Evolutionary conservation across 352 stramenopile genomes (phyloP).

Genomic region (Pythium brachiatum): DNA sequence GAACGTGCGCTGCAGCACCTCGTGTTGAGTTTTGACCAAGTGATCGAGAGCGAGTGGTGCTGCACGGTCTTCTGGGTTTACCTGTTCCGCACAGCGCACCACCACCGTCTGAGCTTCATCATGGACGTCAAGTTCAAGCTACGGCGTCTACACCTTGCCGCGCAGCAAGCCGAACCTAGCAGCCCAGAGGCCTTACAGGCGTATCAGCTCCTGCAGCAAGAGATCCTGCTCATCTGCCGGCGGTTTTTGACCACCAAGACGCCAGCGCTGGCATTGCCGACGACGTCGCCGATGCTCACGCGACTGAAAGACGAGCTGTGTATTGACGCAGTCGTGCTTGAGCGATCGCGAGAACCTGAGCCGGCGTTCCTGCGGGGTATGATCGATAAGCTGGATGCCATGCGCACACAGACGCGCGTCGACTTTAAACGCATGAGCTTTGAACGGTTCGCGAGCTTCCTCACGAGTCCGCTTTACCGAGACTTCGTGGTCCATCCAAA

Average conservation of each 20-base stretch:
- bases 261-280: constrained; percentile 23
- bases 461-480: constrained; percentile 40
- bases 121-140: constrained; percentile 55
- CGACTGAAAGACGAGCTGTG: constrained; percentile 33
- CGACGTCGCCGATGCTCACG: constrained; percentile 17
- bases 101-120: constrained; percentile 58
- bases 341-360: background rate
- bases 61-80: constrained; percentile 74
- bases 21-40: constrained; percentile 43
- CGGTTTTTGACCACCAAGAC: constrained; percentile 27
- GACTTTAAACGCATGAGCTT: constrained; percentile 52
- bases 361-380: constrained; percentile 6
- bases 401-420: constrained; percentile 32
- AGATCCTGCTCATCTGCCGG: constrained; percentile 26
- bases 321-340: constrained; percentile 19
- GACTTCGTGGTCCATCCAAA: constrained; percentile 39
- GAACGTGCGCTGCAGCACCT: constrained; percentile 20
- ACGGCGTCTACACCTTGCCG: constrained; percentile 30
- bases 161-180: background rate
- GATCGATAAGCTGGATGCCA: constrained; percentile 36
- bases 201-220: constrained; percentile 9
- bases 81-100: constrained; percentile 53
- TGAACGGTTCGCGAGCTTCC: constrained; percentile 48
- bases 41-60: constrained; percentile 64
- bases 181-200: constrained; percentile 16